Evolutionary conservation across 2,329 filamentous ascomycete species (phyloP), one percentile per base, ranked within the genome.

Genomic region (Rutstroemia sp.): DNA sequence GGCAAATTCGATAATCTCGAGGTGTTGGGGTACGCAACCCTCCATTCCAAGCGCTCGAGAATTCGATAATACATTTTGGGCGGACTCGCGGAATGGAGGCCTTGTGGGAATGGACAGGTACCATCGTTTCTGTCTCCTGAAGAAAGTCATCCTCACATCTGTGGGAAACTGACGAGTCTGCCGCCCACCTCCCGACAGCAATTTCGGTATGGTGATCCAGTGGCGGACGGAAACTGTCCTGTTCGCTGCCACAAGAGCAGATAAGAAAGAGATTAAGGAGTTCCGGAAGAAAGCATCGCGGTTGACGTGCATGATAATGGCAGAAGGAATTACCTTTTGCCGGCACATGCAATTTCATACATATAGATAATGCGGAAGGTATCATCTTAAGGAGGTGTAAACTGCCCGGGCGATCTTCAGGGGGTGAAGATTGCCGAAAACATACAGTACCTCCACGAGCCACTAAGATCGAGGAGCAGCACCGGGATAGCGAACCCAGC

Each of bases 341-440:
- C 21, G 44, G 34, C 30, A 49, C 41, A 49, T 49, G 52, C 21
- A 41, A 49, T 18, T 37, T 48, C 37, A 49, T 19, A 34, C 14
- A 27, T 41, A 37, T 49, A 21, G 19, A 38, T 34, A 52, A 52
- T 30, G 19, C 23, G 39, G 27, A 52, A 52, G 50, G 27, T 46
- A 30, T 34, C 27, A 21, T 52, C n/a, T 5, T 9, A 27, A 10
- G 44, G 14, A 12, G 38, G n/a, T 39, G 34, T 46, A 46, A 44
- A 52, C 38, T 49, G 44, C 19, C 52, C 52, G 52, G 34, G 4
- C 21, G 52, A 54, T 54, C 44, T 6, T 21, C 52, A 49, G 34
- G 52, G 52, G 44, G 41, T 18, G 9, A 39, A 54, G 44, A 54
- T 54, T 49, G 52, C 44, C 52, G 52, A 54, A 27, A 38, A 48